Percentiles rank a stretch among this genome's conserved stretches.
phyloP scores from a whole-genome alignment of 257 asterid species.

The Haberlea rhodopensis region DNA sequence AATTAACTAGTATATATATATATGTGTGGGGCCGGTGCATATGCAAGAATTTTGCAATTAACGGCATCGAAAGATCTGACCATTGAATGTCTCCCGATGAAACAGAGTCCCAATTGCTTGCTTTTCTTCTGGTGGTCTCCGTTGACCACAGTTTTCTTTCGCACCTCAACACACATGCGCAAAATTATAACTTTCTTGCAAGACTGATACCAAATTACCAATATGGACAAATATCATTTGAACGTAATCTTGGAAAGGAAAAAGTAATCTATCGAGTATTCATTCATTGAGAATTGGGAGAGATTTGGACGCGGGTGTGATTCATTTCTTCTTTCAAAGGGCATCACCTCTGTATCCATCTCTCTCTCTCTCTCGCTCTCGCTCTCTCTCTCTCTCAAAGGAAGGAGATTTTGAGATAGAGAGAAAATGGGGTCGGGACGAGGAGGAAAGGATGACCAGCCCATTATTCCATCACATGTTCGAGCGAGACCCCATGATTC shows the following conservation, averaged over 20 bases:
- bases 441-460: constrained; percentile 24
- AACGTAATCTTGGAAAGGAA: constrained; percentile 1
- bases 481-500: constrained; percentile 31
- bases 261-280: constrained; percentile 21
- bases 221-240: neutral
- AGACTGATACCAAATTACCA: neutral
- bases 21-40: no score
- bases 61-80: neutral
- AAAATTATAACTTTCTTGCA: neutral
- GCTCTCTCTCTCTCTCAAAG: constrained; percentile 2
- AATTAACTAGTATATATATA: no score
- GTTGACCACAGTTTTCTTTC: constrained; percentile 18
- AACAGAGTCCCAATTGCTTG: neutral
- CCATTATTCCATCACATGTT: constrained; percentile 33
- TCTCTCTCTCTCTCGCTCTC: constrained; percentile 11
- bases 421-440: constrained; percentile 40
- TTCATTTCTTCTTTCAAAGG: constrained; percentile 2
- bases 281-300: constrained; percentile 7
- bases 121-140: neutral
- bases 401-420: no score
- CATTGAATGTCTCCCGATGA: neutral
- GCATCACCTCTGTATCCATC: neutral
- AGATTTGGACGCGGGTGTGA: neutral
- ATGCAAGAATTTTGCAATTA: no score
- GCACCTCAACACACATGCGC: neutral